These are phyloP conservation scores for Colletotrichum shisoi DNA, from an alignment of 2,329 filamentous ascomycete genomes.

Conservation along the genomic window DNA sequence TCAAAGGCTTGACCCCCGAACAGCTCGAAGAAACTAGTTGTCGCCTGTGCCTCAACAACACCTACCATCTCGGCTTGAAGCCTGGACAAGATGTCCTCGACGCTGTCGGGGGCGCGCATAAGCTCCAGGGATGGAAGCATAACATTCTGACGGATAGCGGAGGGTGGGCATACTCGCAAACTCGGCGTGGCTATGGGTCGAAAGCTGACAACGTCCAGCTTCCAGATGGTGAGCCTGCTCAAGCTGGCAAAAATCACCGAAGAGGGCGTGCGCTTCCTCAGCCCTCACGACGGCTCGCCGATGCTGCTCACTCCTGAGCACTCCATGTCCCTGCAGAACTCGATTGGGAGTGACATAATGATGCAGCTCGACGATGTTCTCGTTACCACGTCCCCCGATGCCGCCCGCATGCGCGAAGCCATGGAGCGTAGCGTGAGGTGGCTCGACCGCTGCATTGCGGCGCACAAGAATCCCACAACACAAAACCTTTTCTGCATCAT, in stretches of 20 bases:
- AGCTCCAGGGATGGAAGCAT: conserved; percentile 91
- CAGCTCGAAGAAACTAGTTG: conserved; percentile 91
- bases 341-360: conserved; percentile 97
- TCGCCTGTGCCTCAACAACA: conserved; percentile 94
- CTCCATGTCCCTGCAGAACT: conserved; percentile 94
- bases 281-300: conserved; percentile 90
- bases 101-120: conserved; percentile 89
- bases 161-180: conserved; percentile 58
- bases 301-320: conserved; percentile 98
- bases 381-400: conserved; percentile 91
- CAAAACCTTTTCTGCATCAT: conserved; percentile 99
- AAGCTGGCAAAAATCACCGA: conserved; percentile 94
- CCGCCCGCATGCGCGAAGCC: conserved; percentile 86
- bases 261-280: conserved; percentile 94
- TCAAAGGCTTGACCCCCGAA: conserved; percentile 92
- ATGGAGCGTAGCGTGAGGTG: conserved; percentile 95
- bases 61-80: conserved; percentile 94
- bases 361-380: conserved; percentile 99
- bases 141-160: conserved; percentile 89
- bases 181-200: not conserved
- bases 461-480: conserved; percentile 80
- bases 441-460: conserved; percentile 92
- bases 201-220: conserved; percentile 61
- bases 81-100: conserved; percentile 91
- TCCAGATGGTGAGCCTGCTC: conserved; percentile 97